Evolutionary conservation across 2,329 filamentous ascomycete genomes (phyloP), one percentile per base, ranked within the genome.

Genomic region (Teratosphaeria gauchensis): DNA sequence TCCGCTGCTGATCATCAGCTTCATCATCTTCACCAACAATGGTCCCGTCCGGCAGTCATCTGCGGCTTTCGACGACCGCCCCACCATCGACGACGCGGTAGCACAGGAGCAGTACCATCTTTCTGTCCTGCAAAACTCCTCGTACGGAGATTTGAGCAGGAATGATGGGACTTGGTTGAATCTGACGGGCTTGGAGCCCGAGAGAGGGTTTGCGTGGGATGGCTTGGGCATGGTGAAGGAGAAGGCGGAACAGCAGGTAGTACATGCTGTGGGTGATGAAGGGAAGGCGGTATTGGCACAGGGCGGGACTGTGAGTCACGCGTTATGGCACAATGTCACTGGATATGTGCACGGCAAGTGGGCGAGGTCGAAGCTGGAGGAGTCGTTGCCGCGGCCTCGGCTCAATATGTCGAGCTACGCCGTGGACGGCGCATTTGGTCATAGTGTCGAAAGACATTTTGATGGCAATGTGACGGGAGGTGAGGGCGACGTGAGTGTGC

Each of bases 131-230:
- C 78, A 78, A 55, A 76, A 75, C 58, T 79, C 80, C 7, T 71
- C 70, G 4, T 82, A 81, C 71, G 80, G 65, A 16, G 78, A 82
- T 56, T 78, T 84, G 46, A 72, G 78, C 66, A 21, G 61, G 61
- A 32, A 74, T 9, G 69, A 76, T 60, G 76, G 71, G 14, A 5
- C 11, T 35, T 30, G 32, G 19, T 55, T 66, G 53, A 79, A 79
- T 56, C 76, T 96, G 56, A 89, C 89, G 2, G 92, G 92, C 0
- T 85, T 95, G 61, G 82, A 88, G 54, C 76, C 84, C 53, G 81
- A 84, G 21, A 88, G 95, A 73, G 84, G 82, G 4, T 90, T 89
- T 72, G 86, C 84, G 1, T 96, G 92, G 92, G 82, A 86, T 35
- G 80, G 90, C 59, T 76, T 96, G 24, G 77, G 78, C 0, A 74